phyloP scores from a whole-genome alignment of 108 stramenopile genomes.

The Parietichytrium sp. region DNA sequence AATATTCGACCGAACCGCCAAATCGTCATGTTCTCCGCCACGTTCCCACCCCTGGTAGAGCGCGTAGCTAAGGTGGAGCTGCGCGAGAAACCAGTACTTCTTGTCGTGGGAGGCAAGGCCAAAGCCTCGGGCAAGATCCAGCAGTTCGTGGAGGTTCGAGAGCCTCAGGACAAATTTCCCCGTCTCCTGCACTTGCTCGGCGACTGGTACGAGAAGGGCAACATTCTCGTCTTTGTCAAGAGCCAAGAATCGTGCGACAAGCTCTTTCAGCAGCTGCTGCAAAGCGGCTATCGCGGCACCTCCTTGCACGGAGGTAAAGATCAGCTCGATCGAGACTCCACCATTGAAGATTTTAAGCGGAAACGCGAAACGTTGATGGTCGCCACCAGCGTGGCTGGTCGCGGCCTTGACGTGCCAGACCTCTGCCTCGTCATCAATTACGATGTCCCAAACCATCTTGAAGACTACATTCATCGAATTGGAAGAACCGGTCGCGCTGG shows the following conservation, averaged over 20 bases:
- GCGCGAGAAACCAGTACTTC: conserved; percentile 81
- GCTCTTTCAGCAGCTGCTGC: conserved; percentile 84
- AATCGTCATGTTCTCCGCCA: conserved; percentile 94
- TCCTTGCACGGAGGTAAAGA: conserved; percentile 98
- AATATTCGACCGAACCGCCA: conserved; percentile 91
- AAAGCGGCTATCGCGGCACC: conserved; percentile 86
- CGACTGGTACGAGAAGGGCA: conserved; percentile 81
- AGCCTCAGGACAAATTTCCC: conserved; percentile 92
- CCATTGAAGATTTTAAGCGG: conserved; percentile 92
- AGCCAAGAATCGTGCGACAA: conserved; percentile 89
- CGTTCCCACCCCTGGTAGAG: conserved; percentile 93
- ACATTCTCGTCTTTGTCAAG: conserved; percentile 92
- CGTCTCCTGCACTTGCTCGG: conserved; percentile 93
- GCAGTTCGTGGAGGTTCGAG: conserved; percentile 85
- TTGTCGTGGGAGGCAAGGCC: conserved; percentile 87
- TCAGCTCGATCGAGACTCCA: conserved; percentile 96
- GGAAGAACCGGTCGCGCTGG: conserved; percentile 95
- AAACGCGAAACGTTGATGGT: conserved; percentile 82
- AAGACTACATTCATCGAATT: conserved; percentile 97
- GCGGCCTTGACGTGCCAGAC: conserved; percentile 91
- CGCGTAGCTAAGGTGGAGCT: conserved; percentile 78
- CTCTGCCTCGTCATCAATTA: conserved; percentile 86
- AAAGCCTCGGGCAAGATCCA: conserved; percentile 87
- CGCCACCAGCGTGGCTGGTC: conserved; percentile 86
- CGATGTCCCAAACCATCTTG: conserved; percentile 92